Conservation (phyloP, 768 basidiomycete species). For the Russula emetica region DNA sequence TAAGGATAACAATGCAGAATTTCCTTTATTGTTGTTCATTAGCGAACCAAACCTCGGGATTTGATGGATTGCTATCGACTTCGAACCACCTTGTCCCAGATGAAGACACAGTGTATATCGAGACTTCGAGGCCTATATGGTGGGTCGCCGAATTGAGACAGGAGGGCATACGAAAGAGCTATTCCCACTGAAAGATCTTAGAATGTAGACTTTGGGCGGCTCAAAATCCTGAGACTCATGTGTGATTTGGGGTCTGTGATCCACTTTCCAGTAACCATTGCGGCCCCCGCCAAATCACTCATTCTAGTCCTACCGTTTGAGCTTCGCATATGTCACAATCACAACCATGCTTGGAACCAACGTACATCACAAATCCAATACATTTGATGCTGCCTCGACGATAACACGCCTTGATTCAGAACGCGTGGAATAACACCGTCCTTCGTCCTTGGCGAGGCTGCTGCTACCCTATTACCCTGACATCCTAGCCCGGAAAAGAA, state of each 20-base stretch:
- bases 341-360: constrained; percentile 14
- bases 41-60: constrained; percentile 67
- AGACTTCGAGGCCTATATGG: constrained; percentile 79
- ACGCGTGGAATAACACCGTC: constrained; percentile 45
- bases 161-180: constrained; percentile 5
- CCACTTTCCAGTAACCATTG: neutral
- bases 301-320: constrained; percentile 8
- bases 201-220: neutral
- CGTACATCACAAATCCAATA: constrained; percentile 38
- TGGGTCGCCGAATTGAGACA: constrained; percentile 74
- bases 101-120: constrained; percentile 60
- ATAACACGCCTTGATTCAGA: constrained; percentile 57
- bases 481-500: neutral
- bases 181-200: neutral
- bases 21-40: constrained; percentile 8
- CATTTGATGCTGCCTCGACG: constrained; percentile 67
- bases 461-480: constrained; percentile 53
- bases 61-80: constrained; percentile 84
- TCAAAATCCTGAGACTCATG: neutral
- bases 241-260: neutral
- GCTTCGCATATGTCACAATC: constrained; percentile 19
- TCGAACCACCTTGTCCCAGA: constrained; percentile 84
- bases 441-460: constrained; percentile 42
- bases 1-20: neutral
- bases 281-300: neutral